Percentiles rank a stretch among this genome's conserved stretches.
These are phyloP conservation scores for Mycena pura DNA, from an alignment of 768 basidiomycete genomes.

Conservation along the genomic window DNA sequence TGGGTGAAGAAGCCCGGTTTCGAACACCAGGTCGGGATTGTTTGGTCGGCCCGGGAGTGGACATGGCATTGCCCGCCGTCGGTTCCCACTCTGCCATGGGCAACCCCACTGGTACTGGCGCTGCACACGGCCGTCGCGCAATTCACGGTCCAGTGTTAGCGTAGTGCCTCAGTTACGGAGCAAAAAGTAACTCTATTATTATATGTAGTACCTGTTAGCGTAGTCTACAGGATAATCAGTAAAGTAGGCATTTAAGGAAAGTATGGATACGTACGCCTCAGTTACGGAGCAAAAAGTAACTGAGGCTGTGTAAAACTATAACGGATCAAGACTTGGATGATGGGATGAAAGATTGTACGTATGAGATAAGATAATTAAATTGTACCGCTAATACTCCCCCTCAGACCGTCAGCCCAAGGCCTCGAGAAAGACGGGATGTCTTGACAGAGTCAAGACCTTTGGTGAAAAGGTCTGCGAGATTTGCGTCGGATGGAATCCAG, in stretches of 20 bases:
- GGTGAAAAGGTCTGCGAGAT: slow-evolving; percentile 38
- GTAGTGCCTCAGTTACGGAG: slow-evolving; percentile 12
- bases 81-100: too few relatives aligned
- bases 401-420: slow-evolving; percentile 11
- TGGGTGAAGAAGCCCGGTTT: too few relatives aligned
- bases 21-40: too few relatives aligned
- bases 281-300: too few relatives aligned
- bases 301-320: too few relatives aligned
- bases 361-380: slow-evolving; percentile 1
- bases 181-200: slow-evolving; percentile 1
- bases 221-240: slow-evolving; percentile 1
- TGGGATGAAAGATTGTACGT: slow-evolving; percentile 5
- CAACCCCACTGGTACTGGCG: too few relatives aligned
- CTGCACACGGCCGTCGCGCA: too few relatives aligned
- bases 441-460: slow-evolving; percentile 28
- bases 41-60: too few relatives aligned
- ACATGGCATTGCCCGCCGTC: too few relatives aligned
- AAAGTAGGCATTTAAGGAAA: background rate
- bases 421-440: slow-evolving; percentile 6
- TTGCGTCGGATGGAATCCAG: slow-evolving; percentile 31
- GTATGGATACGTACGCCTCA: too few relatives aligned
- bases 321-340: background rate
- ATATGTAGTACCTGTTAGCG: slow-evolving; percentile 1
- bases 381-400: slow-evolving; percentile 20
- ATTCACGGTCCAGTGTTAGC: too few relatives aligned